phyloP scores from a whole-genome alignment of 768 basidiomycete species.

The Leccinum incarnatum region DNA sequence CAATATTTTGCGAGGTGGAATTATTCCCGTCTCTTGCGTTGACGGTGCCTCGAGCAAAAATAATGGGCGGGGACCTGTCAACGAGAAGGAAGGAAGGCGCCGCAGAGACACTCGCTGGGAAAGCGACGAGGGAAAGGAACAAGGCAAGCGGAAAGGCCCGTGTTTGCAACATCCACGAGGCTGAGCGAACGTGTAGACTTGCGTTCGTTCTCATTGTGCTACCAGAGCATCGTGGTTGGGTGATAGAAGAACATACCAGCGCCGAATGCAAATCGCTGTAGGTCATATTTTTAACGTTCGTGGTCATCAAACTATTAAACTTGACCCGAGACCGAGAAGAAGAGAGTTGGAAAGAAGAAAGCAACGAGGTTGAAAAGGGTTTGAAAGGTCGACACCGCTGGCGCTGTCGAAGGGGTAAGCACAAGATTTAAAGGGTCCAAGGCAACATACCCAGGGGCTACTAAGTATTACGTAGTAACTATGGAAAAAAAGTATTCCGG shows the following conservation, averaged over 20 bases:
- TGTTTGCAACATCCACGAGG: conserved; percentile 4
- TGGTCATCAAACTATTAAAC: conserved; percentile 1
- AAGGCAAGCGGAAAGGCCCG: background rate
- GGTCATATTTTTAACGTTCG: background rate
- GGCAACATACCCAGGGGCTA: too few species aligned
- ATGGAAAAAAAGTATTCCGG: background rate
- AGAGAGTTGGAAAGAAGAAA: background rate
- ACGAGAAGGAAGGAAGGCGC: conserved; percentile 3
- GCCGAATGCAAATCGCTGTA: background rate
- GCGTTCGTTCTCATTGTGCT: background rate
- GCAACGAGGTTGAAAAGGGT: conserved; percentile 6
- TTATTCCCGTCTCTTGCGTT: background rate
- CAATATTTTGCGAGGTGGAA: background rate
- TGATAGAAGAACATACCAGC: conserved; percentile 1
- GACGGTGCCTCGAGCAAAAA: background rate
- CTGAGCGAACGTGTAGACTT: background rate
- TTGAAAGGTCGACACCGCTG: background rate
- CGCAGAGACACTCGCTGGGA: conserved; percentile 4
- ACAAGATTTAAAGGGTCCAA: background rate
- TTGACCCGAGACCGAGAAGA: background rate
- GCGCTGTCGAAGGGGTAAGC: conserved; percentile 5
- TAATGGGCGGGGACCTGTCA: background rate
- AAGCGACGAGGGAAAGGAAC: conserved; percentile 5
- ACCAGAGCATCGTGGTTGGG: conserved; percentile 5
- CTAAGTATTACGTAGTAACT: background rate